Percentiles rank a stretch among this genome's conserved stretches.
Conservation (phyloP, 2,329 filamentous ascomycete genomes). For the Diplodia sapinea region DNA sequence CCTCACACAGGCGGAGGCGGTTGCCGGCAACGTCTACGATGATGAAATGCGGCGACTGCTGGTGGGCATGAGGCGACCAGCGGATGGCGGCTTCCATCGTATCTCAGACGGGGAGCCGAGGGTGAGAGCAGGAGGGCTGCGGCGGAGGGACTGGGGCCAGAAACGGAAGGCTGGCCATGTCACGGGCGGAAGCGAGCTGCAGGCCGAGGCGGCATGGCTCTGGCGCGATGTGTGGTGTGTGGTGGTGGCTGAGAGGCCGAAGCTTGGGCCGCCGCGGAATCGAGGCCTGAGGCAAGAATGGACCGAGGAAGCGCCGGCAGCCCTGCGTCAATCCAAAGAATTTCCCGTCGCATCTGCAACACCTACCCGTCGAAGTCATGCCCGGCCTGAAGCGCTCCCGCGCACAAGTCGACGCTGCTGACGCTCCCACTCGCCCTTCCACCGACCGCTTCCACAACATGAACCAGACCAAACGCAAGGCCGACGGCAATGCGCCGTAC, state of each 20-base stretch:
- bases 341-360: conserved; percentile 9
- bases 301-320: conserved; percentile 13
- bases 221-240: neutral
- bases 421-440: neutral
- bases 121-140: neutral
- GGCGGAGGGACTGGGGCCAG: neutral
- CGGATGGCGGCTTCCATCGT: conserved; percentile 67
- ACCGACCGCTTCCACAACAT: neutral
- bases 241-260: neutral
- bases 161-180: conserved; percentile 15
- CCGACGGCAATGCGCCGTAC: conserved; percentile 14
- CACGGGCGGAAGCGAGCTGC: conserved; percentile 22
- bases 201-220: conserved; percentile 1
- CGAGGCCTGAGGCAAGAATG: neutral
- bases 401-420: neutral
- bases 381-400: conserved; percentile 26
- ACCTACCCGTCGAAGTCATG: conserved; percentile 6
- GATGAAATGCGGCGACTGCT: conserved; percentile 61
- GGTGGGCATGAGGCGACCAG: conserved; percentile 65
- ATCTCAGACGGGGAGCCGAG: conserved; percentile 1
- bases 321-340: conserved; percentile 26
- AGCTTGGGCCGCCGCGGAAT: conserved; percentile 3
- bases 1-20: conserved; percentile 63
- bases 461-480: conserved; percentile 25
- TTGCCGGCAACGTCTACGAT: conserved; percentile 66